phyloP scores from a whole-genome alignment of 345 rosid genomes.

The Brassica carinata region DNA sequence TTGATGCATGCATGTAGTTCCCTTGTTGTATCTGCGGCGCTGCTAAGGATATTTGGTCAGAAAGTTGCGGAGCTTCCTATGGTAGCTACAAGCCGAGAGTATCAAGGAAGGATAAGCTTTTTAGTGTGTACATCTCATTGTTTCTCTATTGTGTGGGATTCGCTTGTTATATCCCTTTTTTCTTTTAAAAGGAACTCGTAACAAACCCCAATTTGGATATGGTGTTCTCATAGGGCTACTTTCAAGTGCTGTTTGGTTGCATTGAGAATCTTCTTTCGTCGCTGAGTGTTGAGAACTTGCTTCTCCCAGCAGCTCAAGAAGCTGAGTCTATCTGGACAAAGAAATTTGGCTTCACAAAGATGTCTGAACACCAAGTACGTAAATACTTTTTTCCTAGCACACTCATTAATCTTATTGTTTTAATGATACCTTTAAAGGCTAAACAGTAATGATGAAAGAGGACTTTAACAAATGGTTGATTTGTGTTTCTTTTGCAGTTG shows the following conservation, averaged over 20 bases:
- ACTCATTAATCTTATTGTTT: neutral
- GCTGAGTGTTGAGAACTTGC: slow-evolving; percentile 69
- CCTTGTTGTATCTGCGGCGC: slow-evolving; percentile 81
- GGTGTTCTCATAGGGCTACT: slow-evolving; percentile 62
- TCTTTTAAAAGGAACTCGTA: neutral
- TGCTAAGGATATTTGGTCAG: slow-evolving; percentile 77
- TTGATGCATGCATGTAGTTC: slow-evolving; percentile 42
- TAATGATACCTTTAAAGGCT: neutral
- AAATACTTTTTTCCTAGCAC: neutral
- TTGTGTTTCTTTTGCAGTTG: slow-evolving; percentile 47
- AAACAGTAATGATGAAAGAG: neutral
- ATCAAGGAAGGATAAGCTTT: slow-evolving; percentile 77
- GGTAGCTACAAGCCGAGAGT: slow-evolving; percentile 78
- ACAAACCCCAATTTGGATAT: slow-evolving; percentile 12
- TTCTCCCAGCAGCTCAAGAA: slow-evolving; percentile 92
- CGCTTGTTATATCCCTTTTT: neutral
- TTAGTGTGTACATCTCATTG: neutral
- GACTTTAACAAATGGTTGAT: neutral
- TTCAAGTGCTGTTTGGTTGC: slow-evolving; percentile 76
- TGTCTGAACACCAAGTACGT: slow-evolving; percentile 67
- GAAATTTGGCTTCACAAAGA: slow-evolving; percentile 73
- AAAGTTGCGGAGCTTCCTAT: slow-evolving; percentile 94
- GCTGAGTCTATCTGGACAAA: slow-evolving; percentile 89
- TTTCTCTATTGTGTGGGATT: neutral
- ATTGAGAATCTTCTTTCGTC: slow-evolving; percentile 68